These are phyloP conservation scores for Ilyonectria robusta DNA, from an alignment of 2,329 filamentous ascomycete species.

Conservation along the genomic window DNA sequence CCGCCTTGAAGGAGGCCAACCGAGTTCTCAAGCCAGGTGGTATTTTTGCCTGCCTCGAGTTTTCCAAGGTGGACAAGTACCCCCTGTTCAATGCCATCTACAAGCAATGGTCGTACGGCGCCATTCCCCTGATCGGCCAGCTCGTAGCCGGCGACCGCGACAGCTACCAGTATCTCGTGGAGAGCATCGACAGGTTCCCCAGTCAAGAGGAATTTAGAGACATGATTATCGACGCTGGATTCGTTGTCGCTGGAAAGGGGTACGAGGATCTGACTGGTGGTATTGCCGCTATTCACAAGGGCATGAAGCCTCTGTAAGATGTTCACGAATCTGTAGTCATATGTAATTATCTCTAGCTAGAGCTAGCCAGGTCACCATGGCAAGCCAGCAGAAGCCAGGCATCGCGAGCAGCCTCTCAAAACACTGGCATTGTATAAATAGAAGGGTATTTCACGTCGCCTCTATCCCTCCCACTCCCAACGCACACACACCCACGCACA, in stretches of 20 bases:
- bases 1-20: slow-evolving; percentile 85
- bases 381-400: not conserved
- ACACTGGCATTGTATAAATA: slow-evolving; percentile 43
- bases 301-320: slow-evolving; percentile 80
- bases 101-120: slow-evolving; percentile 95
- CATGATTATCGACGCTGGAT: slow-evolving; percentile 89
- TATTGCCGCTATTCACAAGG: slow-evolving; percentile 96
- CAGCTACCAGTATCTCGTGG: slow-evolving; percentile 98
- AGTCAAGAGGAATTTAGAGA: slow-evolving; percentile 85
- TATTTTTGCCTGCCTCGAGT: slow-evolving; percentile 96
- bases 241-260: slow-evolving; percentile 83
- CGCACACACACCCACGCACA: slow-evolving; percentile 18
- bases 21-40: slow-evolving; percentile 94
- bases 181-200: slow-evolving; percentile 96
- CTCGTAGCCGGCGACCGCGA: slow-evolving; percentile 93
- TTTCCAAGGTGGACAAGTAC: slow-evolving; percentile 85
- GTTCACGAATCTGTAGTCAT: slow-evolving; percentile 23
- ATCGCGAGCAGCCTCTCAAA: slow-evolving; percentile 32
- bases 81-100: slow-evolving; percentile 87
- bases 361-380: slow-evolving; percentile 19
- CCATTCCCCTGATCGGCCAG: slow-evolving; percentile 96
- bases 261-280: slow-evolving; percentile 94
- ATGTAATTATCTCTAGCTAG: slow-evolving; percentile 43
- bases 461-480: slow-evolving; percentile 26
- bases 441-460: slow-evolving; percentile 40